Percentiles rank a stretch among this genome's conserved stretches.
Evolutionary conservation across 106 monocot genomes (phyloP).

Genomic region (Cymbidium sinense): DNA sequence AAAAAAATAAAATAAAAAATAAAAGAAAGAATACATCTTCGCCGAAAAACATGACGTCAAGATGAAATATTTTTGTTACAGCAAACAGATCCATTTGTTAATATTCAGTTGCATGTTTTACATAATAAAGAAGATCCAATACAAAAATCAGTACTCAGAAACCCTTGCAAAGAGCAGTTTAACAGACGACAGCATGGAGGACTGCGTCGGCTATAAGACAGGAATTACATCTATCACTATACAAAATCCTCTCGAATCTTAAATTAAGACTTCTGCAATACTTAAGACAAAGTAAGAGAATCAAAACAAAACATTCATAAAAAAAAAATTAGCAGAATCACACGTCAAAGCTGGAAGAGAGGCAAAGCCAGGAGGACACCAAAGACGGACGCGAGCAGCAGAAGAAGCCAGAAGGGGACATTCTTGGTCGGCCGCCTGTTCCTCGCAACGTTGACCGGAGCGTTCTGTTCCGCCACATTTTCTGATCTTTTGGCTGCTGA

Average conservation of each 20-base stretch:
- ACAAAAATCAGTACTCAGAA: too few species aligned
- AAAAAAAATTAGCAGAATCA: not conserved
- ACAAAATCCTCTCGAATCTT: not conserved
- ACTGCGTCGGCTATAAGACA: too few species aligned
- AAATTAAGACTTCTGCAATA: not conserved
- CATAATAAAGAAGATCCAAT: too few species aligned
- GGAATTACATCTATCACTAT: too few species aligned
- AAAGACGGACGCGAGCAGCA: conserved; percentile 65
- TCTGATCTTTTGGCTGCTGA: not conserved
- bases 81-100: too few species aligned
- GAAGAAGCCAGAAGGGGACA: conserved; percentile 66
- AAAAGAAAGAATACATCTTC: too few species aligned
- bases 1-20: too few species aligned
- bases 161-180: too few species aligned
- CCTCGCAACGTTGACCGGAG: conserved; percentile 9
- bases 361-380: conserved; percentile 91
- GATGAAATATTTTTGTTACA: too few species aligned
- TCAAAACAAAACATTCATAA: not conserved
- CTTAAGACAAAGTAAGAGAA: not conserved
- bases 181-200: too few species aligned
- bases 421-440: conserved; percentile 33
- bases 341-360: conserved; percentile 57
- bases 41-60: too few species aligned
- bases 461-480: conserved; percentile 5
- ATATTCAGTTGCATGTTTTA: too few species aligned